A percentile compares a stretch with the other conserved stretches of the same genome.
Conservation (phyloP, 805 yeast species). For the Danielozyma ontarioensis region DNA sequence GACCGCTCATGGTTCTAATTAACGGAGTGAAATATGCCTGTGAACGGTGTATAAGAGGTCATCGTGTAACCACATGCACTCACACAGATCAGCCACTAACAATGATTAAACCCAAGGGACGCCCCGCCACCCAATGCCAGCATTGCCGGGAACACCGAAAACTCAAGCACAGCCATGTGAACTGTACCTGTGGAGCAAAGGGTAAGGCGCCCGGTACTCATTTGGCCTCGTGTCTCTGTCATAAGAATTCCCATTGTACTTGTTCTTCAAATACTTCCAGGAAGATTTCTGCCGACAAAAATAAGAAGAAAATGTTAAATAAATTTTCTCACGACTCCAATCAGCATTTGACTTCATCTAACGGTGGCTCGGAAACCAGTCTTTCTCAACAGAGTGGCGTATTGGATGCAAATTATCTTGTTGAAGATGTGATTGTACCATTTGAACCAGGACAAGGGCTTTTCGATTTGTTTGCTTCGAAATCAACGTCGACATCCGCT, state of each 20-base stretch:
- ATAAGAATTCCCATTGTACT: constrained; percentile 36
- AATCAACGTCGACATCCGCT: not conserved
- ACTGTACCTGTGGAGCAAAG: constrained; percentile 66
- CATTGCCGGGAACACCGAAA: constrained; percentile 79
- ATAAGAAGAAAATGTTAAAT: constrained; percentile 7
- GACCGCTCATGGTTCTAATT: constrained; percentile 76
- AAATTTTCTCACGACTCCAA: too few relatives aligned
- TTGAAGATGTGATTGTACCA: constrained; percentile 27
- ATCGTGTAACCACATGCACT: constrained; percentile 88
- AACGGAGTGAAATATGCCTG: constrained; percentile 96
- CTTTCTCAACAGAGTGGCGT: too few relatives aligned
- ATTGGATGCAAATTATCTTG: constrained; percentile 14
- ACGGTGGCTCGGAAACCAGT: too few relatives aligned
- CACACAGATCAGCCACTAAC: constrained; percentile 88
- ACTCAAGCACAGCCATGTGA: constrained; percentile 57
- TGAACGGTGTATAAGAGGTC: constrained; percentile 94
- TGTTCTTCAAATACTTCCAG: constrained; percentile 20
- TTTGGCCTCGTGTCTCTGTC: constrained; percentile 33
- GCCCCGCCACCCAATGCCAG: constrained; percentile 89
- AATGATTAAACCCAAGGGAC: constrained; percentile 93
- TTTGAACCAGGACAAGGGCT: constrained; percentile 33
- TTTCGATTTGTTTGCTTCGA: constrained; percentile 30
- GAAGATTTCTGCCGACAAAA: constrained; percentile 11
- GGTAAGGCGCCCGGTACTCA: constrained; percentile 37
- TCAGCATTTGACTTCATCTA: too few relatives aligned